These are phyloP conservation scores for Gracilaria domingensis DNA, from an alignment of 23 red algal species.

Conservation along the genomic window DNA sequence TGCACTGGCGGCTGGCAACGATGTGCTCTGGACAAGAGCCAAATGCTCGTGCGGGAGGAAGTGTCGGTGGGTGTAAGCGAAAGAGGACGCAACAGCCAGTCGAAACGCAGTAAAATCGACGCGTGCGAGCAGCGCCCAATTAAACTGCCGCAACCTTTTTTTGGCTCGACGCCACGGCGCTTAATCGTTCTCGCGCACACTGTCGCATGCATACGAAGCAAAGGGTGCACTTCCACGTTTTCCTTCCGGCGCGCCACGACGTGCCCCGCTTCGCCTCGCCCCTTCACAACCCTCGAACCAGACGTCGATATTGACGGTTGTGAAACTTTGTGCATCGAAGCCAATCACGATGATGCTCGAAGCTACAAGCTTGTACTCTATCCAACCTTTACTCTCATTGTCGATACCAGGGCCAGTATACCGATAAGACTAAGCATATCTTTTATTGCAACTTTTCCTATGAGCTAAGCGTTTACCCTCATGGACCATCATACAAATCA, in stretches of 20 bases:
- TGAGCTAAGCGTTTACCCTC: too few species aligned
- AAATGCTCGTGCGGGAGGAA: not conserved
- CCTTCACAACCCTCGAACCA: too few species aligned
- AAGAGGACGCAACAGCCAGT: not conserved
- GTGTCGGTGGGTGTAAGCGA: not conserved
- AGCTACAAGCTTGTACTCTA: too few species aligned
- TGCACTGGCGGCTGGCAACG: constrained; percentile 11
- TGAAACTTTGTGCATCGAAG: too few species aligned
- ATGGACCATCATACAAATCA: too few species aligned
- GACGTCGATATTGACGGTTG: too few species aligned
- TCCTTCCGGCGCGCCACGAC: too few species aligned
- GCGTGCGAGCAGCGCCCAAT: not conserved
- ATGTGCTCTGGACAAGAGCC: not conserved
- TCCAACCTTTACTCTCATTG: too few species aligned
- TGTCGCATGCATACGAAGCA: not conserved
- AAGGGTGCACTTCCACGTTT: not conserved
- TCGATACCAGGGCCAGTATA: too few species aligned
- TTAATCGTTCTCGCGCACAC: not conserved
- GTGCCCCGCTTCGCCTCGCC: not conserved
- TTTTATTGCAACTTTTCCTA: too few species aligned
- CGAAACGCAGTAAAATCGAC: not conserved
- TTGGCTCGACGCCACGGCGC: not conserved
- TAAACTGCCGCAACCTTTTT: not conserved
- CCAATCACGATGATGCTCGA: too few species aligned
- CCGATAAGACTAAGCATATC: too few species aligned